Evolutionary conservation across 1,284 basidiomycete genomes (phyloP).

Genomic region (Trichosporon sp.): DNA sequence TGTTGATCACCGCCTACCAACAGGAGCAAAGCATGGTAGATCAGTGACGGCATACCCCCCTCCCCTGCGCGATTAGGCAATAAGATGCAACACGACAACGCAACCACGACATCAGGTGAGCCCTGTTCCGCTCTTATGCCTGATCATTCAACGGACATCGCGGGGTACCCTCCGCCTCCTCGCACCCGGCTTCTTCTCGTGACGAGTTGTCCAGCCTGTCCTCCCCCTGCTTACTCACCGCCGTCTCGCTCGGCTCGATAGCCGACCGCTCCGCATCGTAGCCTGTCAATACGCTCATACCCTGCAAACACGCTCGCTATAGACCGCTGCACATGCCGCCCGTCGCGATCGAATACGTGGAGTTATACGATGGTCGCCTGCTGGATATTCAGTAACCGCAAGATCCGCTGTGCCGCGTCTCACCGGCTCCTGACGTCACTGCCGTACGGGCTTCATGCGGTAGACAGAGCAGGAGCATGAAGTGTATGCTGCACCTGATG

Average conservation of each 20-base stretch:
- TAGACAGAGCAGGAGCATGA: not conserved
- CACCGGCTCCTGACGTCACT: not conserved
- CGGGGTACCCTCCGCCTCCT: not conserved
- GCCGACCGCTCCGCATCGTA: not conserved
- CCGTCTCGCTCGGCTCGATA: not conserved
- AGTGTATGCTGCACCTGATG: not conserved
- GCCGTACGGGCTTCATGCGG: not conserved
- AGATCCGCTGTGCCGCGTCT: not conserved
- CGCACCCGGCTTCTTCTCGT: not conserved
- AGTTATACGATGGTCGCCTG: not conserved
- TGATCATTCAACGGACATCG: not conserved
- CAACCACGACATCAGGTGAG: not conserved
- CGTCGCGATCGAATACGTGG: not conserved
- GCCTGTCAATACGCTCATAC: not conserved
- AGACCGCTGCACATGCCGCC: not conserved
- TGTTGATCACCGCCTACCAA: constrained; percentile 4
- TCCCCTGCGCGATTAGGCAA: not conserved
- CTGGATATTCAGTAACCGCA: not conserved
- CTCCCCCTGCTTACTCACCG: too few species aligned
- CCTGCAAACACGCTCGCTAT: not conserved
- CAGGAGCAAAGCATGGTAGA: not conserved
- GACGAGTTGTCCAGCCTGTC: not conserved
- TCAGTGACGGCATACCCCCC: not conserved
- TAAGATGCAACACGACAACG: not conserved
- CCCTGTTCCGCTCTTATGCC: not conserved